A percentile compares a stretch with the other conserved stretches of the same genome.
These are phyloP conservation scores for Penicillium paradoxum DNA, from an alignment of 495 filamentous ascomycete genomes.

Conservation along the genomic window DNA sequence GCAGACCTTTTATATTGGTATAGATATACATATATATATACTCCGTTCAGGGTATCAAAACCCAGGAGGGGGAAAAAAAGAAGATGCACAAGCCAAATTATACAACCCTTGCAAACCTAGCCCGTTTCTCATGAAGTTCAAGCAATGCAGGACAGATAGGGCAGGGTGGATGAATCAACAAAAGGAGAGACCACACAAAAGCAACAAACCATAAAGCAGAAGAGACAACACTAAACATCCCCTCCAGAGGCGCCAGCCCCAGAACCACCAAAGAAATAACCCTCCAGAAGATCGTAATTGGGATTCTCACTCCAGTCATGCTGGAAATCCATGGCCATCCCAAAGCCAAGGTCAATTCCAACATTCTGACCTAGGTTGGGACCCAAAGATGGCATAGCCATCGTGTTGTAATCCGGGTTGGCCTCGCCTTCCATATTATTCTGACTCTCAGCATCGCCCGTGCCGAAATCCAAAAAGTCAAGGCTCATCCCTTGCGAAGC, in stretches of 20 bases:
- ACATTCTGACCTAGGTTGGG: conserved; percentile 40
- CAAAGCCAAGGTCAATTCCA: conserved; percentile 68
- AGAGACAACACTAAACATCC: conserved; percentile 14
- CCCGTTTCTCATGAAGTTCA: conserved; percentile 7
- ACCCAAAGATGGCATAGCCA: conserved; percentile 25
- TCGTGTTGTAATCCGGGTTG: conserved; percentile 28
- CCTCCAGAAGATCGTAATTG: conserved; percentile 82
- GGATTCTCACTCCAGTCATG: conserved; percentile 77
- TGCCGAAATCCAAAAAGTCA: conserved; percentile 40
- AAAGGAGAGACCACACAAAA: background rate
- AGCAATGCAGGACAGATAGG: background rate
- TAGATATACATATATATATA: conserved; percentile 6
- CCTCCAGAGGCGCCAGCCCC: conserved; percentile 30
- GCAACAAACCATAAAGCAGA: conserved; percentile 1
- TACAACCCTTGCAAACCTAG: conserved; percentile 7
- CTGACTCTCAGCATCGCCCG: conserved; percentile 24
- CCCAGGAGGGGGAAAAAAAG: background rate
- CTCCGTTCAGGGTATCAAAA: conserved; percentile 18
- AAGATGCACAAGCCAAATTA: conserved; percentile 1
- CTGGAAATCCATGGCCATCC: conserved; percentile 65
- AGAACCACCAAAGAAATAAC: conserved; percentile 78
- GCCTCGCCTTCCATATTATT: conserved; percentile 25
- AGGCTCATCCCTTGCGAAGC: conserved; percentile 31
- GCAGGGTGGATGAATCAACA: background rate
- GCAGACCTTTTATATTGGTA: background rate